phyloP scores from a whole-genome alignment of 306 rosid genomes.

The Cercis canadensis region DNA sequence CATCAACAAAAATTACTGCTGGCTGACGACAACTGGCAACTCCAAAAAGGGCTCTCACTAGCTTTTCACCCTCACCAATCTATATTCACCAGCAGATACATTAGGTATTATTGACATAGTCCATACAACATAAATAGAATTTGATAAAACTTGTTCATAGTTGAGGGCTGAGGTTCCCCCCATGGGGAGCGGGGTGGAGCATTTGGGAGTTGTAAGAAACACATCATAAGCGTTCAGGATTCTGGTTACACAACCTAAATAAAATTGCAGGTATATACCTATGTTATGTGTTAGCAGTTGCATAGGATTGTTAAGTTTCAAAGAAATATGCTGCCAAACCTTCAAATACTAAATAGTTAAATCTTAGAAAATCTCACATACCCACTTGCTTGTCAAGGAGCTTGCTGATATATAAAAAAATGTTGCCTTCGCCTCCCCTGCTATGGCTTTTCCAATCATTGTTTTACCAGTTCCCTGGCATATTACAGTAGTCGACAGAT shows the following conservation, averaged over 20 bases:
- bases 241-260: slow-evolving; percentile 24
- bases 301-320: slow-evolving; percentile 7
- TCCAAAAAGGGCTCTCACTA: slow-evolving; percentile 93
- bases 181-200: slow-evolving; percentile 16
- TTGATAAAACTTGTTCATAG: slow-evolving; percentile 13
- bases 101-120: slow-evolving; percentile 27
- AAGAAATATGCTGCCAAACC: slow-evolving; percentile 17
- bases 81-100: slow-evolving; percentile 42
- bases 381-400: slow-evolving; percentile 98
- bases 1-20: slow-evolving; percentile 96
- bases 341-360: slow-evolving; percentile 23
- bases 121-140: slow-evolving; percentile 19
- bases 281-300: slow-evolving; percentile 13
- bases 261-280: slow-evolving; percentile 24
- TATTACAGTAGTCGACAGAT: slow-evolving; percentile 34
- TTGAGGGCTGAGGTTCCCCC: slow-evolving; percentile 18
- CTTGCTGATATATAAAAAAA: slow-evolving; percentile 97
- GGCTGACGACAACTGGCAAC: slow-evolving; percentile 99
- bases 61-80: slow-evolving; percentile 99
- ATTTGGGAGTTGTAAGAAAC: slow-evolving; percentile 24
- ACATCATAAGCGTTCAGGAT: slow-evolving; percentile 17
- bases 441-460: slow-evolving; percentile 98
- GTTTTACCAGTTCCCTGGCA: slow-evolving; percentile 97
- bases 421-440: slow-evolving; percentile 99
- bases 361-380: slow-evolving; percentile 46